Base-by-base conservation (phyloP, 192 early-diverging fungal genomes). In the Linnemannia schmuckeri region DNA sequence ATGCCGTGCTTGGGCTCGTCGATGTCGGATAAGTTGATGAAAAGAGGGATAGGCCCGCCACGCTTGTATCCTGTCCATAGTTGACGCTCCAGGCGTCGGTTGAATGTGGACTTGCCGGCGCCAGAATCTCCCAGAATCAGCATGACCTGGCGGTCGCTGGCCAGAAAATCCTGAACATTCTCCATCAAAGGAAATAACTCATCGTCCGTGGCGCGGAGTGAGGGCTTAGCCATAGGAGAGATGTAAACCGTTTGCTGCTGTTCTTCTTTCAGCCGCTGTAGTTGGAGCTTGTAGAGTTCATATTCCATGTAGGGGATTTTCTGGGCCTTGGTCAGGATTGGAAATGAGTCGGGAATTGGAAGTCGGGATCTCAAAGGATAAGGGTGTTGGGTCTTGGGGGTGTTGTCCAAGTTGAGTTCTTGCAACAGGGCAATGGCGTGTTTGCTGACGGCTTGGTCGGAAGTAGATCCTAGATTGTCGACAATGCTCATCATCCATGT, bases 21-120 rank as follows among this genome's bases (percentile, higher is more conserved):
- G 24, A 44, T 24, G 6, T 54, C 74, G 3, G 74, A 54, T 0
- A 75, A n/a, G 52, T 52, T 75, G 74, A 61, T 75, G 54, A 61
- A 22, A 0, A 75, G 22, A 8, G 74, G 74, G 4, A 75, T 75
- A 6, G 18, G 37, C 12, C 47, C 74, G 3, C 35, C 52, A 1
- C 2, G 5, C 35, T 75, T 75, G 37, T 75, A 75, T 0, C 22
- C 33, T 12, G 4, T 41, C 74, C 74, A 75, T 4, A 75, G 74
- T 2, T 41, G 17, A 20, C 38, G 10, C 27, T 75, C 74, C 5
- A 75, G 20, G 18, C 61, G 35, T 7, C 37, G 30, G 74, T 75
- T 75, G 54, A 75, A 75, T 0, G 22, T 61, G 35, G 74, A 75
- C 61, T 75, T 75, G 17, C 74, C 74, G 4, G 54, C 52, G n/a